Percentiles rank a stretch among this genome's conserved stretches.
Conservation (phyloP, 306 rosid species). For the Echinosophora koreensis region DNA sequence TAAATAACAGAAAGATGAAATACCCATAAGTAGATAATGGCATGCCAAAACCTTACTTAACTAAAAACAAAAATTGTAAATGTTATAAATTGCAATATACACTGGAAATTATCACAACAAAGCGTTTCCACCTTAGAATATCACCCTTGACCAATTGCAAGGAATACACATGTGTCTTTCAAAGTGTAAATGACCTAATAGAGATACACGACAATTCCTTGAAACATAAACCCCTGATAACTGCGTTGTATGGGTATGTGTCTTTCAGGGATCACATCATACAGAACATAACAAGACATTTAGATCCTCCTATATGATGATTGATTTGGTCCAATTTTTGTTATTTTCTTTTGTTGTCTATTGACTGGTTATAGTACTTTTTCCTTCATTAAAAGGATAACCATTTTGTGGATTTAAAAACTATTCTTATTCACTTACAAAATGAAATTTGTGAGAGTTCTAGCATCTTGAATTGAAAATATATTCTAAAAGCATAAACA, state of each 20-base stretch:
- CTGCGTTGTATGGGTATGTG: neutral
- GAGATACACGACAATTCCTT: neutral
- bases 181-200: neutral
- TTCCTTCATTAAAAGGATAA: neutral
- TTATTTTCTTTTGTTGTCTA: neutral
- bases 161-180: neutral
- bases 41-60: constrained; percentile 32
- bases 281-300: neutral
- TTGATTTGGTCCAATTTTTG: neutral
- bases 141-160: neutral
- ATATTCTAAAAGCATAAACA: no score
- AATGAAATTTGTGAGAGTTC: neutral
- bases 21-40: constrained; percentile 36
- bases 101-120: neutral
- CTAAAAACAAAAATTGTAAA: neutral
- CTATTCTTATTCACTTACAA: neutral
- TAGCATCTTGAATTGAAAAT: neutral
- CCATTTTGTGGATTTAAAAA: neutral
- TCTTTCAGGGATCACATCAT: neutral
- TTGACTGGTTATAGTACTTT: neutral
- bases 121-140: neutral
- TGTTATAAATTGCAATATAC: constrained; percentile 5
- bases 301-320: neutral
- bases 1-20: constrained; percentile 43
- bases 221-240: neutral